Conservation (phyloP, 1,284 basidiomycete genomes). For the Spongispora temasekensis region DNA sequence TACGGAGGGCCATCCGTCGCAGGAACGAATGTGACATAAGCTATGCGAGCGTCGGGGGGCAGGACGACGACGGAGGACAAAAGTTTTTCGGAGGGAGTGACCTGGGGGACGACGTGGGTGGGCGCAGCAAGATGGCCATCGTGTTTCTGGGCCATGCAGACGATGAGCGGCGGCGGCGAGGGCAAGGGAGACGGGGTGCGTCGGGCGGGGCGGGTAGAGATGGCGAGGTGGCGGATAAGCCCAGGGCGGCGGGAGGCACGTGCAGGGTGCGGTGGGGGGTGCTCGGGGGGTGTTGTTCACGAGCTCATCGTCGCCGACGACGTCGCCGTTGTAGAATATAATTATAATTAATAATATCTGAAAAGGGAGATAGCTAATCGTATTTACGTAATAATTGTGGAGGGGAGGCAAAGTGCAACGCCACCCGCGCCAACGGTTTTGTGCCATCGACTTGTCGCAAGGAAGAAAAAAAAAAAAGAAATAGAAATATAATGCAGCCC, state of each 20-base stretch:
- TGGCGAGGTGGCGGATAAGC: not conserved
- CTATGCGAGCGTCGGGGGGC: slow-evolving; percentile 40
- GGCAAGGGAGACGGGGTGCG: slow-evolving; percentile 5
- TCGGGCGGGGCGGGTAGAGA: not conserved
- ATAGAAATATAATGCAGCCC: slow-evolving; percentile 35
- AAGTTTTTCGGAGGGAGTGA: slow-evolving; percentile 36
- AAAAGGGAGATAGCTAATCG: slow-evolving; percentile 26
- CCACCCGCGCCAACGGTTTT: slow-evolving; percentile 5
- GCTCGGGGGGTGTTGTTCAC: slow-evolving; percentile 22
- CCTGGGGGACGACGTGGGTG: slow-evolving; percentile 26
- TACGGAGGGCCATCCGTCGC: slow-evolving; percentile 32
- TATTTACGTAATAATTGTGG: slow-evolving; percentile 27
- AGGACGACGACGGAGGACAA: slow-evolving; percentile 42
- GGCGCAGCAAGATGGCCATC: slow-evolving; percentile 20
- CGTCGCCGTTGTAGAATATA: slow-evolving; percentile 12
- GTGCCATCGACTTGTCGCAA: slow-evolving; percentile 17
- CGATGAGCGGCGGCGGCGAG: not conserved
- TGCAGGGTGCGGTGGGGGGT: slow-evolving; percentile 7
- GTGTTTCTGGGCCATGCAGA: slow-evolving; percentile 34
- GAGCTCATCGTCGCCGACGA: slow-evolving; percentile 30
- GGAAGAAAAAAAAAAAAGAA: slow-evolving; percentile 23
- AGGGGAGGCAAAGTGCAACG: not conserved
- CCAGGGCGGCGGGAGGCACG: slow-evolving; percentile 7
- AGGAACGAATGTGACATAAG: slow-evolving; percentile 49
- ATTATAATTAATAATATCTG: slow-evolving; percentile 13